phyloP scores from a whole-genome alignment of 2,329 filamentous ascomycete species.

The Diaporthe sp. region DNA sequence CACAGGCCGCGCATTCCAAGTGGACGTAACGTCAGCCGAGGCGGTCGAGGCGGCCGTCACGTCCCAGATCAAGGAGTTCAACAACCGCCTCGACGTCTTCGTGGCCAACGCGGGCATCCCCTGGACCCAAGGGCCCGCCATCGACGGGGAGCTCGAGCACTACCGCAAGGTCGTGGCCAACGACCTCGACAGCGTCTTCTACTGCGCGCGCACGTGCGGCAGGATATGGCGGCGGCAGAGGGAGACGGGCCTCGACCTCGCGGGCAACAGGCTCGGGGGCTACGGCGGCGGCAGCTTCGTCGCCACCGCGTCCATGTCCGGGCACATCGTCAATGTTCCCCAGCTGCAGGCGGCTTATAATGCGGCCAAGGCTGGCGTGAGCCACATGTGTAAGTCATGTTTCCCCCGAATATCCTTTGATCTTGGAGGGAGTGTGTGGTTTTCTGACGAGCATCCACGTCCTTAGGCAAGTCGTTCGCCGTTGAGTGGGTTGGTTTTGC shows the following conservation, averaged over 20 bases:
- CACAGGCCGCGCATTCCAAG: conserved; percentile 71
- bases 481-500: conserved; percentile 85
- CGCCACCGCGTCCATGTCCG: conserved; percentile 77
- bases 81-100: conserved; percentile 82
- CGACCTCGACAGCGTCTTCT: conserved; percentile 83
- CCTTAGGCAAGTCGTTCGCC: conserved; percentile 71
- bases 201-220: conserved; percentile 79
- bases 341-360: conserved; percentile 82
- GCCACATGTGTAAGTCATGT: conserved; percentile 48
- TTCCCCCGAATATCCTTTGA: too few relatives aligned
- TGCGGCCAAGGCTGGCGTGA: conserved; percentile 75
- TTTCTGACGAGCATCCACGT: background rate
- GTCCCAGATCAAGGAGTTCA: conserved; percentile 74
- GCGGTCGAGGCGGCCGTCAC: conserved; percentile 65
- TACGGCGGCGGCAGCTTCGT: conserved; percentile 74
- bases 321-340: conserved; percentile 77
- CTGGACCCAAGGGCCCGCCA: conserved; percentile 74
- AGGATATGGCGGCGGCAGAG: conserved; percentile 79
- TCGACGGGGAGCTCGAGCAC: conserved; percentile 38
- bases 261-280: conserved; percentile 72
- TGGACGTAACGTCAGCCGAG: conserved; percentile 69
- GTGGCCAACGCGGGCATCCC: conserved; percentile 84
- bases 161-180: conserved; percentile 70
- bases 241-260: conserved; percentile 72
- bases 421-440: too few relatives aligned